Evolutionary conservation across 148 eudicot genomes (phyloP).

Genomic region (Camellia lanceoleosa): DNA sequence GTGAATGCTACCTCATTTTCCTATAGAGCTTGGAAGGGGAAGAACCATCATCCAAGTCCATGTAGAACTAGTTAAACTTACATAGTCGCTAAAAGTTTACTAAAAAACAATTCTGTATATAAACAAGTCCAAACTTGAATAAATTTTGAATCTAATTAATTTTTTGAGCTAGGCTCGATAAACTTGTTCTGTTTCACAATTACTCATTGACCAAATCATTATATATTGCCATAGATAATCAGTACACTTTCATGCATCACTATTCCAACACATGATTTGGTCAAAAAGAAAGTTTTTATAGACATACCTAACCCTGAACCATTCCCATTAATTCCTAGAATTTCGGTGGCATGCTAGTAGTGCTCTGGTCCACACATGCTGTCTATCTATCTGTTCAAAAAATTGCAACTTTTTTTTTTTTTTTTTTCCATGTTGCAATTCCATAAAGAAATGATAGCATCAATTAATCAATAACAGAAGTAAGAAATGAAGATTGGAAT

Average conservation of each 20-base stretch:
- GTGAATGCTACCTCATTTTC: no score
- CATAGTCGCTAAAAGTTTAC: no score
- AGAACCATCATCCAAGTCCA: no score
- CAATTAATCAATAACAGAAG: background rate
- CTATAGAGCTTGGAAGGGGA: no score
- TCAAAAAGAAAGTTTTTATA: background rate
- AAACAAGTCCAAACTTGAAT: no score
- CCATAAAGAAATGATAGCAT: background rate
- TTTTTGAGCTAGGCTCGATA: no score
- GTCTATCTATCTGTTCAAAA: background rate
- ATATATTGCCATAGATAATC: background rate
- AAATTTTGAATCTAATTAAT: no score
- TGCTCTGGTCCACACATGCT: background rate
- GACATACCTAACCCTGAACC: background rate
- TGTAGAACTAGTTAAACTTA: no score
- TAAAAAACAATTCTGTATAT: no score
- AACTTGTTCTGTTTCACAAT: no score
- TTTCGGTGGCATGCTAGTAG: slow-evolving; percentile 11
- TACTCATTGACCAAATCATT: no score
- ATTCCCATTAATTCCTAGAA: background rate
- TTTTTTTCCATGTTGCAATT: background rate
- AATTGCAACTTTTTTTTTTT: background rate
- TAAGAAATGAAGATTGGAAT: background rate
- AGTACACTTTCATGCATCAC: background rate
- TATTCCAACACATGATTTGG: background rate